Conservation (phyloP, 2,329 filamentous ascomycete genomes). For the Colletotrichum zoysiae region DNA sequence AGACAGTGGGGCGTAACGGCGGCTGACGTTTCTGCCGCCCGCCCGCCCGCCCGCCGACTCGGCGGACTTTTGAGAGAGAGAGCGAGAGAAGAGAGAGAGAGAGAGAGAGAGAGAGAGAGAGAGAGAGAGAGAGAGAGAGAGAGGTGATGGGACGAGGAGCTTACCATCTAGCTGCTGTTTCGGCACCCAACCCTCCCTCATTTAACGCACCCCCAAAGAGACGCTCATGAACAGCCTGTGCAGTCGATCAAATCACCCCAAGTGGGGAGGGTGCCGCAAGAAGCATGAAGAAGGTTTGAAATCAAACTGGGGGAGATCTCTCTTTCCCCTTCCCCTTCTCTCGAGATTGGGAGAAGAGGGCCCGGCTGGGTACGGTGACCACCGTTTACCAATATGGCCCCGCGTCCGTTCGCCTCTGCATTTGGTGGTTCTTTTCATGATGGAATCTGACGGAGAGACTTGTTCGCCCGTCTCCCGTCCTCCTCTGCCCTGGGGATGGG, state of each 20-base stretch:
- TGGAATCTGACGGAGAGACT: neutral
- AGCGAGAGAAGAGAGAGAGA: no score
- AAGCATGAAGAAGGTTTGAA: slow-evolving; percentile 33
- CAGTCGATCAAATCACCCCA: slow-evolving; percentile 13
- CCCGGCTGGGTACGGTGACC: slow-evolving; percentile 25
- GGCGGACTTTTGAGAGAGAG: slow-evolving; percentile 30
- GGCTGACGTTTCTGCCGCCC: slow-evolving; percentile 10
- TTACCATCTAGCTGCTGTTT: slow-evolving; percentile 1
- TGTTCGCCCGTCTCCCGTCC: neutral
- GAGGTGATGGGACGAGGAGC: no score
- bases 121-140: neutral
- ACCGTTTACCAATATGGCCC: slow-evolving; percentile 6
- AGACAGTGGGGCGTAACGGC: slow-evolving; percentile 28
- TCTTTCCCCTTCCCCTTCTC: neutral
- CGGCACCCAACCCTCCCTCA: slow-evolving; percentile 11
- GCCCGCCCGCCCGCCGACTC: slow-evolving; percentile 31
- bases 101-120: no score
- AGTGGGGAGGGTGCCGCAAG: neutral
- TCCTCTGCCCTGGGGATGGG: neutral
- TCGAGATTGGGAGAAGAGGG: neutral
- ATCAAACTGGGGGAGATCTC: slow-evolving; percentile 1
- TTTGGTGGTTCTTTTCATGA: neutral
- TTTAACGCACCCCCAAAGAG: slow-evolving; percentile 8
- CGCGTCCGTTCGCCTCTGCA: neutral
- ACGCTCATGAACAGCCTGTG: slow-evolving; percentile 14